phyloP scores from a whole-genome alignment of 441 rosid species.

The Lepidium campestre region DNA sequence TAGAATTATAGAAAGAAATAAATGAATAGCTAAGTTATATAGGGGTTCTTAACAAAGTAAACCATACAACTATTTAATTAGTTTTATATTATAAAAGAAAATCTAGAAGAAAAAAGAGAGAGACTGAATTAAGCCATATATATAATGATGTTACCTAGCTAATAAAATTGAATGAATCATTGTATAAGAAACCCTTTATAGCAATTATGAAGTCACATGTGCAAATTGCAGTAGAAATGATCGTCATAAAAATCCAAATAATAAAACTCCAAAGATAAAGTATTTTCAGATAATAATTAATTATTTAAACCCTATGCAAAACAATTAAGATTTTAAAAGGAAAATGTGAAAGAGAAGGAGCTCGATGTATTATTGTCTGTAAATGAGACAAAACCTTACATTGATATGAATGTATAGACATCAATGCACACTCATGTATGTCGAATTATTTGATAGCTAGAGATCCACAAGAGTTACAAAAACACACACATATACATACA shows the following conservation, averaged over 20 bases:
- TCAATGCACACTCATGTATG: conserved; percentile 21
- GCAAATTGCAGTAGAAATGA: background rate
- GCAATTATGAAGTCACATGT: conserved; percentile 26
- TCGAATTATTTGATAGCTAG: conserved; percentile 16
- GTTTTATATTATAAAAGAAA: background rate
- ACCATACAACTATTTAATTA: background rate
- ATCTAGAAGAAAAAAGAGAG: background rate
- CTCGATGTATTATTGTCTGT: conserved; percentile 19
- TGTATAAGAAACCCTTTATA: background rate
- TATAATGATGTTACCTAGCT: conserved; percentile 13
- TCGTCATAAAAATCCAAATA: background rate
- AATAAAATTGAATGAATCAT: conserved; percentile 7
- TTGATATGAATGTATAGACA: conserved; percentile 10
- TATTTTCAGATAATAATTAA: background rate
- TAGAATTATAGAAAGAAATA: background rate
- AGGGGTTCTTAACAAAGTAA: background rate
- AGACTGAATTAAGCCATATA: background rate
- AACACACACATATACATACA: conserved; percentile 15
- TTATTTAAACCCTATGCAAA: background rate
- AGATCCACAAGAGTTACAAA: too few species aligned
- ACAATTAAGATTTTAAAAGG: background rate
- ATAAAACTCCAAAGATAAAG: background rate
- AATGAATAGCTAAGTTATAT: background rate
- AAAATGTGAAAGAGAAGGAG: background rate
- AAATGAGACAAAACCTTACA: conserved; percentile 26